Base-by-base conservation (phyloP, 768 basidiomycete genomes). In the Mycena kentingensis region DNA sequence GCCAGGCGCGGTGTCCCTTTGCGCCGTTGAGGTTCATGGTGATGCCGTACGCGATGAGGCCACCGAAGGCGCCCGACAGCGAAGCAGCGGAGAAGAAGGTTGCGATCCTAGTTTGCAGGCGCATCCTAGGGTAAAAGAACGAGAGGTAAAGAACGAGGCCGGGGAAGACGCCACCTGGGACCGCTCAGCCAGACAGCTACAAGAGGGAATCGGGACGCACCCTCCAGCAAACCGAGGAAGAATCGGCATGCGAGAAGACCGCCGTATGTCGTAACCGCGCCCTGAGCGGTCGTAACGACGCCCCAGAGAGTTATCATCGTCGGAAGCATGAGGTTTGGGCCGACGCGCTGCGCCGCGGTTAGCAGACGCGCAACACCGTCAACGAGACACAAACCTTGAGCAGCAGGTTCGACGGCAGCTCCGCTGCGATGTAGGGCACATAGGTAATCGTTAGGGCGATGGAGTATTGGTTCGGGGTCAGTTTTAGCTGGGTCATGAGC, bases 231-330 rank as follows among this genome's bases (percentile, higher is more conserved):
- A 26, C 79, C 78, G 21, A 81, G 69, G 67, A 81, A 79, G 68
- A 79, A 81, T 19, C 79, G 71, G 36, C 75, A 77, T 3, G 68
- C 76, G 39, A 80, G 65, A 4, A 81, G 70, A 25, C 77, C 77
- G 4, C 54, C 27, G 52, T 81, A 81, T 39, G 54, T 71, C 31
- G 63, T 68, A 16, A 79, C 75, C 15, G 86, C 72, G 25, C 87
- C 85, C 75, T 88, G 85, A 38, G 81, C 69, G 8, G 82, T 74
- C 10, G 79, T 76, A 13, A 83, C 76, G n/a, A 87, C 41, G n/a
- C 87, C 87, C 87, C 88, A 90, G 1, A 81, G 59, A 0, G 79
- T 75, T 42, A 87, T 67, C 77, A 87, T 81, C 1, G 79, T 66
- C 0, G 88, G 87, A 43, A 81, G 55, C 63, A 86, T 74, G 41